Base-by-base conservation (phyloP, 2,329 filamentous ascomycete genomes). In the Thelonectria blattea region DNA sequence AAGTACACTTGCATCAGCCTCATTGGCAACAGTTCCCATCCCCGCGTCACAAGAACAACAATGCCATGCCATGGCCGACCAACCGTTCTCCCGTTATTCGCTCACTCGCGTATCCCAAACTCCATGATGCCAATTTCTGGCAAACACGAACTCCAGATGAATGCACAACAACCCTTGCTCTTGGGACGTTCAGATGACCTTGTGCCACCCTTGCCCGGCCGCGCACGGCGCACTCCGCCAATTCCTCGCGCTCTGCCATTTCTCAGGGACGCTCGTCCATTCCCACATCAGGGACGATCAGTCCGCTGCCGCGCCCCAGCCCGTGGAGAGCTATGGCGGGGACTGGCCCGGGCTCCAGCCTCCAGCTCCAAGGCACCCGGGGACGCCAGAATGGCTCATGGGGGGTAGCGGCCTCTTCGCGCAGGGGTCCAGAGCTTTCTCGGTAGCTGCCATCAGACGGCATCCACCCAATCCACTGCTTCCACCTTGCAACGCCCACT, bases 241-340 rank as follows among this genome's bases (percentile, higher is more conserved):
- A 22, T 47, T 60, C 53, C 42, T 47, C 49, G 57, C 54, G 54
- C 15, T 11, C 47, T 41, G 50, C 30, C 34, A 42, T 30, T 57
- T 24, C 37, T 62, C 41, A 55, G 52, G 55, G 61, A 53, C 59
- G 46, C 48, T 32, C 45, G 56, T 59, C 59, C 41, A 39, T 46
- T 45, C 32, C 61, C 58, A 64, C 60, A 59, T 50, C 58, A 65
- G 57, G 47, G 58, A 51, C 62, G 57, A 68, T 70, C 61, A 62
- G 49, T 62, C 64, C 63, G 55, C 52, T 42, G 58, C 62, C 54
- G 54, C 50, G 60, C 55, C 55, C 66, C 64, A 65, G 67, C 59
- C 55, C 51, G 60, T 63, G 67, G 68, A 60, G 62, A 70, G 68
- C 68, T 70, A 63, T 66, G 58, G 65, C 66, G 68, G 68, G 68